Conservation (phyloP, 192 early-diverging fungal genomes). For the Diversispora eburnea region DNA sequence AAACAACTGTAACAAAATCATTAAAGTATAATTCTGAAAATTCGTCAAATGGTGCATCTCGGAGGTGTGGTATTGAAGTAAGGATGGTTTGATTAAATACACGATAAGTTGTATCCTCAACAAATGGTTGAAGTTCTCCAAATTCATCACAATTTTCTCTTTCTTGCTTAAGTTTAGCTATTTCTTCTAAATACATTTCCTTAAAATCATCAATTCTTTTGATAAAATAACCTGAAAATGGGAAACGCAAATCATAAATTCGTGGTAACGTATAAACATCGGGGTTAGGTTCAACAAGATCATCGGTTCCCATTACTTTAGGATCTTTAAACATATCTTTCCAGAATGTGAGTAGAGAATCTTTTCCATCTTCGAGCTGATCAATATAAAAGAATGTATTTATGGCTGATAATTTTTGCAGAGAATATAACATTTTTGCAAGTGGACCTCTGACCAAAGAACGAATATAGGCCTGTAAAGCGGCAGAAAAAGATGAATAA, state of each 20-base stretch:
- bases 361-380: not conserved
- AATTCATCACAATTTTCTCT: not conserved
- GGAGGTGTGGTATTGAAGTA: not conserved
- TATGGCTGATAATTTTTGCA: constrained; percentile 13
- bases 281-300: constrained; percentile 18
- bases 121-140: not conserved
- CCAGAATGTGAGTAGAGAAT: constrained; percentile 24
- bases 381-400: constrained; percentile 3
- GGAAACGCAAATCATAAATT: constrained; percentile 19
- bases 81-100: constrained; percentile 4
- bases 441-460: constrained; percentile 17
- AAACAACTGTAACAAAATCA: constrained; percentile 20
- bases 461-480: constrained; percentile 16
- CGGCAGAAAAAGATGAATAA: constrained; percentile 22
- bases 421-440: constrained; percentile 18
- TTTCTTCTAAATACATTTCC: constrained; percentile 16
- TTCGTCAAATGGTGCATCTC: not conserved
- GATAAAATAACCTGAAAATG: constrained; percentile 27
- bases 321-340: constrained; percentile 3
- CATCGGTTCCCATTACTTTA: constrained; percentile 8
- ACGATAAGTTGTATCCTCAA: not conserved
- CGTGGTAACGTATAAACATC: not conserved
- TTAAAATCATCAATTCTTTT: constrained; percentile 18
- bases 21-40: constrained; percentile 21
- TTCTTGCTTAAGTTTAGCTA: not conserved